These are phyloP conservation scores for Hypoxylon sp. DNA, from an alignment of 2,329 filamentous ascomycete species.

Conservation along the genomic window DNA sequence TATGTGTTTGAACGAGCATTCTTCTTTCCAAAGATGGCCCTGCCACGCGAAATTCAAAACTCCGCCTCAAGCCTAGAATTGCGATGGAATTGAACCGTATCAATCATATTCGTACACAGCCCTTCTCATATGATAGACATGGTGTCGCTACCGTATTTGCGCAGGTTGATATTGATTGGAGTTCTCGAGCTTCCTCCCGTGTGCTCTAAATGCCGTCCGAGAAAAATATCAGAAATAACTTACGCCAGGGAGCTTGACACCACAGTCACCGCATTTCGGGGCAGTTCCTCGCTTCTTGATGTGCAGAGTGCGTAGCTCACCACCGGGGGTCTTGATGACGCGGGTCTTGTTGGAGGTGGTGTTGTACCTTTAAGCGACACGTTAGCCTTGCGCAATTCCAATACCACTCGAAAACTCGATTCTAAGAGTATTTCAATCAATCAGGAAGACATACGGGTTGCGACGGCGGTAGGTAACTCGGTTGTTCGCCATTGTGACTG, in stretches of 20 bases:
- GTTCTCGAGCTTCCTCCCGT: neutral
- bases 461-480: constrained; percentile 80
- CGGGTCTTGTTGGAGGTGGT: constrained; percentile 97
- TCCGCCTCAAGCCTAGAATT: neutral
- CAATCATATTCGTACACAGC: neutral
- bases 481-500: constrained; percentile 71
- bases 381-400: constrained; percentile 35
- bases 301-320: constrained; percentile 95
- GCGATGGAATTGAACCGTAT: neutral
- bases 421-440: constrained; percentile 45
- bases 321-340: constrained; percentile 95
- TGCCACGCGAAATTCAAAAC: neutral
- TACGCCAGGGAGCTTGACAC: constrained; percentile 97
- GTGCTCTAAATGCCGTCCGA: constrained; percentile 2
- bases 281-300: constrained; percentile 99
- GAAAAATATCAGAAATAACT: constrained; percentile 63
- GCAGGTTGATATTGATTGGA: constrained; percentile 8
- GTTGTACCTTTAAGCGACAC: constrained; percentile 81
- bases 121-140: neutral
- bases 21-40: neutral
- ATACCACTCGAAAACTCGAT: constrained; percentile 24
- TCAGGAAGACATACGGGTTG: constrained; percentile 77
- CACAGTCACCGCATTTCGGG: constrained; percentile 99
- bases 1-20: neutral
- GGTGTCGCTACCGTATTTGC: neutral